Conservation (phyloP, 805 yeast species). For the Pichia membranifaciens region DNA sequence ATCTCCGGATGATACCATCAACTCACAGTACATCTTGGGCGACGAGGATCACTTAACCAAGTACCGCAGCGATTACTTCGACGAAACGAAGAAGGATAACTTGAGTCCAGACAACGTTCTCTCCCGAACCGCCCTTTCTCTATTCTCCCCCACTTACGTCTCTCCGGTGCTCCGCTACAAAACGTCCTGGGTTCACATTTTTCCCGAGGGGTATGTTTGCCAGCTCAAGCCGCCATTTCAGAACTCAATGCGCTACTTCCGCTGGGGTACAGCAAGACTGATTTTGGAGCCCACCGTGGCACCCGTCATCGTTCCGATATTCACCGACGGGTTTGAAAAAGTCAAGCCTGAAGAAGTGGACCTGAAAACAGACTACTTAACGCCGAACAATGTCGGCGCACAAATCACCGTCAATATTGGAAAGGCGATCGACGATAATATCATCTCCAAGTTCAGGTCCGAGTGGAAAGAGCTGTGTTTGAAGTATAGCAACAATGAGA, state of each 20-base stretch:
- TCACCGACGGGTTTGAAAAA: slow-evolving; percentile 78
- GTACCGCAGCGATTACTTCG: background rate
- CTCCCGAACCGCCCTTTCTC: slow-evolving; percentile 15
- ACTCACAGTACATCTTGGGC: slow-evolving; percentile 33
- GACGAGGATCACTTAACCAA: background rate
- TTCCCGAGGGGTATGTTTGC: slow-evolving; percentile 92
- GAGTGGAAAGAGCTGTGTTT: slow-evolving; percentile 65
- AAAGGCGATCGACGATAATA: slow-evolving; percentile 53
- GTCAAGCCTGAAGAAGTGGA: slow-evolving; percentile 74
- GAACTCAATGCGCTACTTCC: slow-evolving; percentile 89
- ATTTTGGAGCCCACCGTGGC: slow-evolving; percentile 75
- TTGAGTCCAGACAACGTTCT: background rate
- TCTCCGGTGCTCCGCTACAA: slow-evolving; percentile 56
- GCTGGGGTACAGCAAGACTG: slow-evolving; percentile 90
- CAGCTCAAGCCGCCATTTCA: slow-evolving; percentile 74
- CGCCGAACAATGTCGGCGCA: slow-evolving; percentile 59
- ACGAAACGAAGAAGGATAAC: background rate
- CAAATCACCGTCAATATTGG: slow-evolving; percentile 70
- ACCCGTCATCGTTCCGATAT: slow-evolving; percentile 85
- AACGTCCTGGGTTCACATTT: slow-evolving; percentile 88
- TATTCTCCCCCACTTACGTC: slow-evolving; percentile 31
- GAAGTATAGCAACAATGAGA: slow-evolving; percentile 43
- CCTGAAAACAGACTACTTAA: slow-evolving; percentile 36
- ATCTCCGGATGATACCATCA: slow-evolving; percentile 69
- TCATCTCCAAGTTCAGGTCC: slow-evolving; percentile 53